Base-by-base conservation (phyloP, 23 red algal species). In the Gracilariopsis chorda region DNA sequence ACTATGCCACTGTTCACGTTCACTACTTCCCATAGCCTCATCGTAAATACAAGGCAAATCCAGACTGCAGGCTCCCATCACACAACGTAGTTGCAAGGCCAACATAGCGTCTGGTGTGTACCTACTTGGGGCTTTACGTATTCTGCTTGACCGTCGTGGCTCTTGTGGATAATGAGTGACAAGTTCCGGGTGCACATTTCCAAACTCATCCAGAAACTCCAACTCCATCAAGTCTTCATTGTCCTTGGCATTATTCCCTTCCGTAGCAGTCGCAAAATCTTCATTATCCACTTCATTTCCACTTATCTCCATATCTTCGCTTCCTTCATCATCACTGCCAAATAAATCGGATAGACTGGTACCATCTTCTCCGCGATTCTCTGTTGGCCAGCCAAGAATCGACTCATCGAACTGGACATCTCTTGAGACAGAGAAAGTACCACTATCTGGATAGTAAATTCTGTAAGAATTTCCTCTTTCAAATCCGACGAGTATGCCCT, bases 391-490 rank as follows among this genome's bases (percentile, higher is more conserved):
- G 16, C 73, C 1, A 53, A 53, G 73, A 37, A 19, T 78, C 3
- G 13, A 17, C 42, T 84, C 80, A 51, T 84, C 80, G 29, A 84
- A 84, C 10, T 42, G 25, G 3, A 84, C 80, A 51, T 84, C 58
- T 8, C 80, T 7, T 0, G 59, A 84, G 4, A 84, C 80, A 17
- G 45, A 47, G 11, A 47, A 41, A 6, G 29, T 49, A 45, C 13
- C 3, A 47, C 28, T 47, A 40, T 70, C 56, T 6, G 80, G 80
- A 19, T 64, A 21, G 57, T 68, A 70, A 6, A 70, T 63, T 46
- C 21, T 84, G 80, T 84, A 84, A 1, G 34, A 64, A 49, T 84
- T 84, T 2, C 80, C 80, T 64, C 44, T 84, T 19, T 58, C 80
- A 48, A 84, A 65, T 6, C 57, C 80, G 7, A 84, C 55, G 20